Base-by-base conservation (phyloP, 257 asterid genomes). In the Fraxinus anomala region DNA sequence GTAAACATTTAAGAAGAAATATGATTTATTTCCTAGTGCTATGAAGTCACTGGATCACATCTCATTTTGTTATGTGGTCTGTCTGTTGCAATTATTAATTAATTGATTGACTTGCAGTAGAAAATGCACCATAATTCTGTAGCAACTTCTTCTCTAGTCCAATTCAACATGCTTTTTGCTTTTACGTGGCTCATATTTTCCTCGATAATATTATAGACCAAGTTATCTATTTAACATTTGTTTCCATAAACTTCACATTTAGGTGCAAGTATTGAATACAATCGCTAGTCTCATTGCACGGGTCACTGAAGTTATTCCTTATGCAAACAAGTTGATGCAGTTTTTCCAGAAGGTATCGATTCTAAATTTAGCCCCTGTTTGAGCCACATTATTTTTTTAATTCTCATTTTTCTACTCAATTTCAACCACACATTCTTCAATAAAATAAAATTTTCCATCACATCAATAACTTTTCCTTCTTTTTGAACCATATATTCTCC, bases 251-350 rank as follows among this genome's bases (percentile, higher is more conserved):
- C 77, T 70, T 69, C 47, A 78, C 47, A 11, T 86, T 79, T 95
- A 96, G 99, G 99, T 96, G 89, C 98, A 93, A 89, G 95, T 91
- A 76, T 82, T 96, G 70, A 96, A 96, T 85, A 91, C 98, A 0
- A 88, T 96, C 67, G 89, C 99, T 85, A 81, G 83, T 83, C 97
- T 96, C 80, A 89, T 96, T 78, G 94, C 94, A 80, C 93, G 83
- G 77, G 84, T 87, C 76, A 83, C 89, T 80, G 97, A 89, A 80
- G 87, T 96, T 76, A 79, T 80, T 77, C 98, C 97, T 33, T 89
- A 91, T 78, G 97, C 96, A 75, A 83, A 89, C 82, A 95, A 89
- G 89, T 82, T 95, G 91, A 85, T 90, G 86, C 89, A 86, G 77
- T 95, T 95, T 86, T 95, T 95, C 87, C 89, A 80, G 81, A 93